Evolutionary conservation across 306 rosid genomes (phyloP), one percentile per base, ranked within the genome.

Genomic region (Quercus engelmannii): DNA sequence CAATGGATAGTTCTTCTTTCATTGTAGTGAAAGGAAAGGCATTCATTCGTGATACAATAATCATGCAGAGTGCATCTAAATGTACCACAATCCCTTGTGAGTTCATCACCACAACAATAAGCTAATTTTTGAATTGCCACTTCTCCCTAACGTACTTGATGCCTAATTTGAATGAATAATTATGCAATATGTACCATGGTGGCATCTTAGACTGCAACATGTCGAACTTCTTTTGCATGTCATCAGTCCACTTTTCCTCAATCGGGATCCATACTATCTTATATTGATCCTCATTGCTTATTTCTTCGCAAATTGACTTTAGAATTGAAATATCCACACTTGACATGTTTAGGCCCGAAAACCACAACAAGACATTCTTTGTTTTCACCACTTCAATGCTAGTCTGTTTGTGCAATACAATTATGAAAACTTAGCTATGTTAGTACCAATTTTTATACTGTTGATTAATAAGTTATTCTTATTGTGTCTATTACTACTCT

Each of bases 191-290:
- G 9, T 63, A 77, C 90, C 92, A 89, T 4, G 90, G 84, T 85
- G 90, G 87, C n/a, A n/a, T n/a, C n/a, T n/a, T n/a, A n/a, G n/a
- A n/a, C n/a, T n/a, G n/a, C n/a, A n/a, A n/a, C n/a, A 3, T 12
- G 1, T 83, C 85, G 17, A 78, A 83, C 89, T 78, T 88, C 58
- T 57, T 69, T 26, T n/a, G 17, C 52, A 76, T 51, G 0, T 83
- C 85, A 10, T 63, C 71, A 0, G 57, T 62, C 82, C 84, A 77
- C 6, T 76, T 30, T 7, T 80, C 86, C 20, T 83, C 86, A 6
- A 77, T 61, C 0, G 88, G 89, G n/a, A 86, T 21, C 92, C 92
- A 88, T 7, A 86, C 61, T 41, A 89, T 83, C 38, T 70, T 69
- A 25, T 78, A 74, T 1, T 56, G 12, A 0, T 46, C 15, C 1